Evolutionary conservation across 2,329 filamentous ascomycete genomes (phyloP).

Genomic region (Alternaria panax): DNA sequence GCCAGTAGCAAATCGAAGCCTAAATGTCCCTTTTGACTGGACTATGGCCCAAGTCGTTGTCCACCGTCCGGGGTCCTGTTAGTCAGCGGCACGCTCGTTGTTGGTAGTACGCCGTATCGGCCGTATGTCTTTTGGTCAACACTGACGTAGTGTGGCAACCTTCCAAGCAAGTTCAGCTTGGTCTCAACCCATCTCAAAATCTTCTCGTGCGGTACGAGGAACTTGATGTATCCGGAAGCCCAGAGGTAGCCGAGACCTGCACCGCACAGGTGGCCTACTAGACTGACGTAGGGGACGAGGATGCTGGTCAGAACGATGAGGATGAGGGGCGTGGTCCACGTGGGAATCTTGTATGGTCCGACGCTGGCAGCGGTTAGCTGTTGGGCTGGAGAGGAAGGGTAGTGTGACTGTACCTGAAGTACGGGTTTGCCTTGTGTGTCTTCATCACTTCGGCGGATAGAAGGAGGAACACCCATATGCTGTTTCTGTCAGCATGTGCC

Average conservation of each 20-base stretch:
- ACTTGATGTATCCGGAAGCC: slow-evolving; percentile 86
- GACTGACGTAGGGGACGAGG: slow-evolving; percentile 79
- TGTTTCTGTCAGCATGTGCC: slow-evolving; percentile 48
- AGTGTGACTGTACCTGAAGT: slow-evolving; percentile 63
- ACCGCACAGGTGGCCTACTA: slow-evolving; percentile 86
- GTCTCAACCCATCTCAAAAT: slow-evolving; percentile 86
- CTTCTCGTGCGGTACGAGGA: slow-evolving; percentile 89
- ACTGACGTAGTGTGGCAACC: slow-evolving; percentile 89
- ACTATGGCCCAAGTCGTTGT: slow-evolving; percentile 39
- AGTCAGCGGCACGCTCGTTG: slow-evolving; percentile 29
- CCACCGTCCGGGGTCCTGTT: slow-evolving; percentile 41
- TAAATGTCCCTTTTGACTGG: not conserved
- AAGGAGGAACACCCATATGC: slow-evolving; percentile 91
- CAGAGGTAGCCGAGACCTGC: slow-evolving; percentile 86
- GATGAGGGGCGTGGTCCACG: slow-evolving; percentile 88
- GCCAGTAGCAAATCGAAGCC: not conserved
- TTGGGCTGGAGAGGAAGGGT: slow-evolving; percentile 44
- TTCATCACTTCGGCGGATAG: slow-evolving; percentile 85
- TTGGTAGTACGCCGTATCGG: slow-evolving; percentile 84
- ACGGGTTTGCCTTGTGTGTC: slow-evolving; percentile 81
- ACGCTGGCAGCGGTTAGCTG: slow-evolving; percentile 51
- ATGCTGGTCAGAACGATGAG: slow-evolving; percentile 77
- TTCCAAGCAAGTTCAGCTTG: slow-evolving; percentile 82
- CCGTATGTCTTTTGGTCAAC: slow-evolving; percentile 97
- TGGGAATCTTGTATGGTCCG: slow-evolving; percentile 77